Conservation (phyloP, 1,284 basidiomycete genomes). For the Meripilus lineatus region DNA sequence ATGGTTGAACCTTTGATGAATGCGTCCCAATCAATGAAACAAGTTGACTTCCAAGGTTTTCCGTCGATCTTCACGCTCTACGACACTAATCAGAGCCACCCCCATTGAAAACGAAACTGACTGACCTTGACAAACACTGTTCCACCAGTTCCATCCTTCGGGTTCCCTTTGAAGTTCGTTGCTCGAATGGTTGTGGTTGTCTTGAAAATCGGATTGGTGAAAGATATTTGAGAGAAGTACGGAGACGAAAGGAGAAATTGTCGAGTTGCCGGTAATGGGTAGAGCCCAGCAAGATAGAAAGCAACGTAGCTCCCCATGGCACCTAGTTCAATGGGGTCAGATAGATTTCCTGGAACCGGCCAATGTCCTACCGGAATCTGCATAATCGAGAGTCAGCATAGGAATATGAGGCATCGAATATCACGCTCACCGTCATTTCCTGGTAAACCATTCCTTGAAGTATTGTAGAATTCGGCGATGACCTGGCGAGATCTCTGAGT, state of each 20-base stretch:
- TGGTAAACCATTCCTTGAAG: slow-evolving; percentile 47
- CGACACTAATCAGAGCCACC: slow-evolving; percentile 2
- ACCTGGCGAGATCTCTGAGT: slow-evolving; percentile 51
- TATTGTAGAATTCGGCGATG: slow-evolving; percentile 52
- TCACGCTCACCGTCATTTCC: slow-evolving; percentile 50
- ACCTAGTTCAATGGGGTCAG: no score
- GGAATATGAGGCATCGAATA: not conserved
- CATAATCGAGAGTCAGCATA: not conserved
- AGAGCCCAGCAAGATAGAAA: slow-evolving; percentile 57
- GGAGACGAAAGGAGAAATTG: slow-evolving; percentile 60
- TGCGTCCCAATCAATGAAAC: slow-evolving; percentile 58
- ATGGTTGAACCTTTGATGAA: slow-evolving; percentile 47
- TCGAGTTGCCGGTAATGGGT: slow-evolving; percentile 55
- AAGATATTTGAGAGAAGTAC: slow-evolving; percentile 54
- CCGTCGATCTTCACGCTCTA: slow-evolving; percentile 55
- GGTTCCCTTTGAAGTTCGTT: slow-evolving; percentile 49
- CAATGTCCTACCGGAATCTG: slow-evolving; percentile 39
- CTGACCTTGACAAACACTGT: slow-evolving; percentile 51
- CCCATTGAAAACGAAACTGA: slow-evolving; percentile 1
- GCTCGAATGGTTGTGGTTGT: slow-evolving; percentile 52
- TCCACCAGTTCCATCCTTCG: slow-evolving; percentile 43
- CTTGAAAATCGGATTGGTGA: slow-evolving; percentile 52
- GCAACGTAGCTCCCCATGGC: slow-evolving; percentile 68
- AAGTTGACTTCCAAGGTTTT: slow-evolving; percentile 51
- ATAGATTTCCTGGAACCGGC: no score